Base-by-base conservation (phyloP, 257 asterid genomes). In the Scutellaria minor region DNA sequence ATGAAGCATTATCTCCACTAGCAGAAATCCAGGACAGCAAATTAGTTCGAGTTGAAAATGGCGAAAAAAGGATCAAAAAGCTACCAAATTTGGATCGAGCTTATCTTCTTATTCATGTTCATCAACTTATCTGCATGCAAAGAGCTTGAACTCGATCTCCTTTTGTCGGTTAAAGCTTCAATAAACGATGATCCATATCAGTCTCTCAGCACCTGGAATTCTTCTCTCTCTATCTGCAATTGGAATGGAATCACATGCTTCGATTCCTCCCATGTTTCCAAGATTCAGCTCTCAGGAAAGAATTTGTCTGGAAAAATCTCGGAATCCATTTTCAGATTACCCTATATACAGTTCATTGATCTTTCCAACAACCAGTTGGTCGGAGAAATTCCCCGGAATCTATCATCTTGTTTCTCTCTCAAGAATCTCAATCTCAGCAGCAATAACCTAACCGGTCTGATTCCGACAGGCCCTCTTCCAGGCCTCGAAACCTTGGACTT, bases 201-300 rank as follows among this genome's bases (percentile, higher is more conserved):
- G 15, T 46, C 81, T 12, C 88, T 90, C 13, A 72, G 77, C 60
- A 79, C 8, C 81, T 93, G 98, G 98, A 82, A 84, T 53, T 69
- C 88, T 0, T 83, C 92, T n/a, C 18, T 73, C n/a, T 41, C 86
- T 9, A 39, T 71, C 75, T 93, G 98, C 83, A 72, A 75, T 27
- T 93, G 97, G 97, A 71, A 56, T 10, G 98, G 98, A 54, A 73
- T 93, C 76, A 79, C 87, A 11, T 93, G 98, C 58, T 73, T 81
- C 41, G 77, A 78, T 50, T 87, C 87, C 2, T 83, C 85, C 18
- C 90, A 77, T 27, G 88, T 93, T 15, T 55, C 78, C 27, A 83
- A 75, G 81, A 84, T 93, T 66, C 82, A 83, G 72, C 93, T 93
- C 66, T 75, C 90, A 0, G 87, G 84, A 11, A 88, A 78, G 79